Evolutionary conservation across 257 asterid genomes (phyloP), one percentile per base, ranked within the genome.

Genomic region (Primulina eburnea): DNA sequence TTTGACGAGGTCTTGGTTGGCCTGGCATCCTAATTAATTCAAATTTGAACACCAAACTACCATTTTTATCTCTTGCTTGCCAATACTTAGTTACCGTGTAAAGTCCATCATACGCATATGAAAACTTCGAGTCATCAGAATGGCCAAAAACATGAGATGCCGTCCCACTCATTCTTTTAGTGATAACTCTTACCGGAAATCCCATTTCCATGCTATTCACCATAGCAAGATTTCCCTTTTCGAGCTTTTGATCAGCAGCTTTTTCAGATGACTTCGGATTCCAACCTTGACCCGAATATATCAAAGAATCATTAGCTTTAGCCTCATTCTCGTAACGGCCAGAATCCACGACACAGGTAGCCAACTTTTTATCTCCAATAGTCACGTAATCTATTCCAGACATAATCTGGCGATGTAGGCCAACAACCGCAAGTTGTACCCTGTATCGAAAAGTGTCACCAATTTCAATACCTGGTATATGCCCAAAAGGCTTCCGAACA

Each of bases 251-350:
- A 75, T 92, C 98, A 20, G 47, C 14, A 38, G 65, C 79, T 30
- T 65, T 84, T 26, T 70, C 80, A 18, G 12, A 57, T 8, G 70
- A 2, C 35, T 75, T 68, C 12, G 59, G 68, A 37, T 83, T 81
- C 34, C 96, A 96, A 30, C 97, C 98, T 60, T 85, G 86, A 34
- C 98, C 97, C 21, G 80, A 78, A 81, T 88, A 92, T 55, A 85
- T 80, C 74, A 92, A 76, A 52, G 79, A 78, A 62, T 79, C 87
- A 53, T 52, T 1, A 0, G 60, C 14, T 65, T 67, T 67, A 26
- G 73, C 57, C 12, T n/a, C 70, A 64, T 87, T 81, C 58, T 81
- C 88, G 76, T 84, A 85, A 10, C 78, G 81, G 33, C 93, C 91
- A 0, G 95, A 84, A 60, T 87, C 75, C 61, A 92, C 95, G 66